Base-by-base conservation (phyloP, 306 rosid species). In the Corylus heterophylla region DNA sequence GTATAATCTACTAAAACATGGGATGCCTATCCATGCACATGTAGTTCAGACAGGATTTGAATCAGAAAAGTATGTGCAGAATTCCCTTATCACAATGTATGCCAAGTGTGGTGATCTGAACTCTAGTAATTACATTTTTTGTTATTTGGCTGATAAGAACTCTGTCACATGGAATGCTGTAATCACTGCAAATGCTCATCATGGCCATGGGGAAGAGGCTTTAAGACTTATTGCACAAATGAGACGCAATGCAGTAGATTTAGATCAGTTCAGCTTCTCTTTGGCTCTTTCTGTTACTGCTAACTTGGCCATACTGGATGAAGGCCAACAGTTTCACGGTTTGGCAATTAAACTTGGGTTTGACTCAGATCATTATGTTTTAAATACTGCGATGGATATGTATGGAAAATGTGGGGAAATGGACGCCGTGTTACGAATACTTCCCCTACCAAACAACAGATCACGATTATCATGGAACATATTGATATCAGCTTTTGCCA, bases 361-460 rank as follows among this genome's bases (percentile, higher is more conserved):
- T n/a, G 90, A 91, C 51, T 86, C 86, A 29, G 92, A 92, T 74
- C 82, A 87, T 84, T 95, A 85, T 37, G 87, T 91, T 72, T 77
- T 87, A 73, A 92, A 91, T 84, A 88, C 95, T 80, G 86, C 86
- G 29, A 95, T 95, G 98, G 97, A 90, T 84, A 95, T 95, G 98
- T 92, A 92, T 77, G 98, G 92, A 82, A 95, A 92, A 85, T 95
- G 98, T 75, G 97, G 98, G 63, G 95, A 91, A 79, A 83, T 92
- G 71, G 92, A 90, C 71, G 93, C 89, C 76, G 97, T 92, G 62
- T 75, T 91, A 74, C 87, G 74, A 85, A 77, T 92, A 45, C 87
- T 88, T 73, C 98, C 93, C 62, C 80, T 54, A 25, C 89, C 92
- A 31, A 73, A 75, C 61, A 66, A 54, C 51, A 89, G 97, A 83